phyloP scores from a whole-genome alignment of 164 flowering plant genomes.

The Nymphaea thermarum region DNA sequence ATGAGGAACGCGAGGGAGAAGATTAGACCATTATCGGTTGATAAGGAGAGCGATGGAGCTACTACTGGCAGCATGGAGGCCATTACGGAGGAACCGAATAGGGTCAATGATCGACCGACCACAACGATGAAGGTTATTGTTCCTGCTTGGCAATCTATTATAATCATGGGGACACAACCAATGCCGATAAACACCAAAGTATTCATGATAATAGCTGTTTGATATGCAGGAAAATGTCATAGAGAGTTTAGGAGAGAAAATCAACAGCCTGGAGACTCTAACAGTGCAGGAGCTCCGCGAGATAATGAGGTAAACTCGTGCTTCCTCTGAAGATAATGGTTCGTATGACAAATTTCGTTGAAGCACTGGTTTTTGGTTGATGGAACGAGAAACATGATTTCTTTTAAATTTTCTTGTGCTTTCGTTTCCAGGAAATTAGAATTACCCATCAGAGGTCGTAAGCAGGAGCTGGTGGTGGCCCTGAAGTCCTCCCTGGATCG shows the following conservation, averaged over 20 bases:
- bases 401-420: background rate
- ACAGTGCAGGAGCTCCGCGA: constrained; percentile 58
- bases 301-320: constrained; percentile 37
- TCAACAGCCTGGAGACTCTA: constrained; percentile 39
- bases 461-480: constrained; percentile 50
- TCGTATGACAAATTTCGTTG: background rate
- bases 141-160: background rate
- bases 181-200: constrained; percentile 12
- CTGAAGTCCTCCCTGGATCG: constrained; percentile 35
- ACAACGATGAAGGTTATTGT: background rate
- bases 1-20: constrained; percentile 7
- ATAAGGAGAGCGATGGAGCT: background rate
- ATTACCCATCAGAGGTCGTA: constrained; percentile 64
- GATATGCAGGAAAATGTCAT: background rate
- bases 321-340: background rate
- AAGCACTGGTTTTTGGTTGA: background rate
- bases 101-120: background rate
- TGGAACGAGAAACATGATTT: background rate
- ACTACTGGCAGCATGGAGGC: constrained; percentile 3
- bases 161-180: background rate
- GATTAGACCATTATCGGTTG: constrained; percentile 8
- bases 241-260: constrained; percentile 25
- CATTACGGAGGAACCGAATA: background rate
- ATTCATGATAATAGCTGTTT: background rate
- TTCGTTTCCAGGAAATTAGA: constrained; percentile 49